phyloP scores from a whole-genome alignment of 768 basidiomycete species.

The Tulasnella sp. region DNA sequence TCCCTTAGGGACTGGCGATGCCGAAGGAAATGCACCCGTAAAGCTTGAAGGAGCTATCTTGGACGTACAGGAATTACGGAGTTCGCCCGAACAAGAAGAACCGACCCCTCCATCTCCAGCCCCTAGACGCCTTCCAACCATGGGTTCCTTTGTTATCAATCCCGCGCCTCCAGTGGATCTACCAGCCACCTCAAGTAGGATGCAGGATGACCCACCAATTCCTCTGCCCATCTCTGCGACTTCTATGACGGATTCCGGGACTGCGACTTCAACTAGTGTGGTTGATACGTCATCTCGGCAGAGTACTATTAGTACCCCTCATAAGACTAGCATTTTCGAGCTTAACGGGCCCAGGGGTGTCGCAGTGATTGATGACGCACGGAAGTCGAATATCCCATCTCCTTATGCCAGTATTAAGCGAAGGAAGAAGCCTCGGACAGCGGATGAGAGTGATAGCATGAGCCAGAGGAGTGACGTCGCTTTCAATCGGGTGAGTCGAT shows the following conservation, averaged over 20 bases:
- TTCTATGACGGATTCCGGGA: not conserved
- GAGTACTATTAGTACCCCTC: too few relatives aligned
- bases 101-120: too few relatives aligned
- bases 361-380: constrained; percentile 5
- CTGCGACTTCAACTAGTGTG: too few relatives aligned
- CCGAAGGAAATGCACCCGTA: too few relatives aligned
- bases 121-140: too few relatives aligned
- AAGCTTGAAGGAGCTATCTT: too few relatives aligned
- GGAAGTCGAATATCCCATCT: not conserved
- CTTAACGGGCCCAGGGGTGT: not conserved
- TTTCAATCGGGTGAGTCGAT: not conserved
- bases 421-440: not conserved
- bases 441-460: constrained; percentile 3
- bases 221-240: not conserved
- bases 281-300: too few relatives aligned
- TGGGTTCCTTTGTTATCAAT: too few relatives aligned
- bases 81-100: too few relatives aligned
- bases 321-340: too few relatives aligned
- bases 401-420: constrained; percentile 9
- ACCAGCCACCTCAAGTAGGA: not conserved
- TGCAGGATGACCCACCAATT: not conserved
- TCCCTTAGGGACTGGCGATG: too few relatives aligned
- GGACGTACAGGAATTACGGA: too few relatives aligned
- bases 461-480: constrained; percentile 2
- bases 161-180: not conserved